phyloP scores from a whole-genome alignment of 441 rosid genomes.

The Corymbia citriodora region DNA sequence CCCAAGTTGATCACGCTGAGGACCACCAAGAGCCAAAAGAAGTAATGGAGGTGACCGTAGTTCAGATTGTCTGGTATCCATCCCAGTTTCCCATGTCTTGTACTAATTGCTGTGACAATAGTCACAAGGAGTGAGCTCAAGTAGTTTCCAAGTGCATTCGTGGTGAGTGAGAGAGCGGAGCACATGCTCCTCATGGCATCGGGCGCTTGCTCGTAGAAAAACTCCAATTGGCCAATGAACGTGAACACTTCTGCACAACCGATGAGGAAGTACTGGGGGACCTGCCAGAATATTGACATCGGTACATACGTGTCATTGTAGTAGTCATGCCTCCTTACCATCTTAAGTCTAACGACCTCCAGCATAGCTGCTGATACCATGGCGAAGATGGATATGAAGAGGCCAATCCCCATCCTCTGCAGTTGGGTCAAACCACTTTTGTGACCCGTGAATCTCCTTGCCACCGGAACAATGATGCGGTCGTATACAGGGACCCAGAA shows the following conservation, averaged over 20 bases:
- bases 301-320: not conserved
- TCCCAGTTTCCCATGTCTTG: constrained; percentile 2
- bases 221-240: not conserved
- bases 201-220: constrained; percentile 4
- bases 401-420: constrained; percentile 1
- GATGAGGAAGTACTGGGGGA: not conserved
- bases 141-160: not conserved
- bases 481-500: constrained; percentile 7
- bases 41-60: constrained; percentile 11
- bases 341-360: not conserved
- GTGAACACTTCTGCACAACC: constrained; percentile 1
- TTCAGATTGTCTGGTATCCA: constrained; percentile 9
- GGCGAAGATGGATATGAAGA: not conserved
- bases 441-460: constrained; percentile 2
- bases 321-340: constrained; percentile 2
- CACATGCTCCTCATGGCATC: constrained; percentile 6
- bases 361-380: not conserved
- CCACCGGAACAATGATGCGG: not conserved
- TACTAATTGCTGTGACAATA: not conserved
- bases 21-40: constrained; percentile 2
- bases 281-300: constrained; percentile 2
- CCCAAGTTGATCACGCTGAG: constrained; percentile 2
- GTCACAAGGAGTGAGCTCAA: constrained; percentile 1
- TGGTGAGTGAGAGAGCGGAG: constrained; percentile 2
- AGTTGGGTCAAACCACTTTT: not conserved